Evolutionary conservation across 345 rosid genomes (phyloP).

Genomic region (Microthlaspi erraticum): DNA sequence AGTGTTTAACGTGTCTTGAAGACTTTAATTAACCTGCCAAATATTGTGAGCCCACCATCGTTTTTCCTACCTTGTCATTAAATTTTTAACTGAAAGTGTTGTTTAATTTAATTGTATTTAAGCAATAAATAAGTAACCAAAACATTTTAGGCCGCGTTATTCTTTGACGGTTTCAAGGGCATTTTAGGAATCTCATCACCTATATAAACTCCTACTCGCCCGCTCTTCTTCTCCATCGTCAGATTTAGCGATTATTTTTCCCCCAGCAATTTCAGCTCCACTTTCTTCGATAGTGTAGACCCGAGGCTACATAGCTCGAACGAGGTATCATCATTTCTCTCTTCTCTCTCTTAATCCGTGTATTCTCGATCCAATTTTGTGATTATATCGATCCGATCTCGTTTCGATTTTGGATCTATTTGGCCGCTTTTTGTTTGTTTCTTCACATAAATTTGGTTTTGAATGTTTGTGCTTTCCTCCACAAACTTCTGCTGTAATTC

Average conservation of each 20-base stretch:
- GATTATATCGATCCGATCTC: slow-evolving; percentile 40
- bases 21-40: slow-evolving; percentile 29
- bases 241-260: slow-evolving; percentile 30
- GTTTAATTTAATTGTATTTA: slow-evolving; percentile 1
- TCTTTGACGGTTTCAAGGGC: slow-evolving; percentile 43
- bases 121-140: slow-evolving; percentile 34
- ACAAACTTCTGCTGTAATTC: neutral
- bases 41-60: slow-evolving; percentile 31
- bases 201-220: slow-evolving; percentile 43
- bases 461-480: slow-evolving; percentile 1
- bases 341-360: neutral
- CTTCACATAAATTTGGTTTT: slow-evolving; percentile 18
- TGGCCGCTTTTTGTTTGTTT: neutral
- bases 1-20: slow-evolving; percentile 29
- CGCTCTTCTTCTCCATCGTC: slow-evolving; percentile 43
- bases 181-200: slow-evolving; percentile 40
- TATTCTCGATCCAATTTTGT: slow-evolving; percentile 21
- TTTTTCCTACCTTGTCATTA: slow-evolving; percentile 9
- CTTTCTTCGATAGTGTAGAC: slow-evolving; percentile 30
- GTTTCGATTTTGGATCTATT: slow-evolving; percentile 39
- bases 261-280: neutral
- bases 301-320: slow-evolving; percentile 27
- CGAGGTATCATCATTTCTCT: slow-evolving; percentile 27
- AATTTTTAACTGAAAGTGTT: slow-evolving; percentile 27
- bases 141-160: slow-evolving; percentile 39